Evolutionary conservation across 768 basidiomycete species (phyloP), one percentile per base, ranked within the genome.

Genomic region (Suillus bovinus): DNA sequence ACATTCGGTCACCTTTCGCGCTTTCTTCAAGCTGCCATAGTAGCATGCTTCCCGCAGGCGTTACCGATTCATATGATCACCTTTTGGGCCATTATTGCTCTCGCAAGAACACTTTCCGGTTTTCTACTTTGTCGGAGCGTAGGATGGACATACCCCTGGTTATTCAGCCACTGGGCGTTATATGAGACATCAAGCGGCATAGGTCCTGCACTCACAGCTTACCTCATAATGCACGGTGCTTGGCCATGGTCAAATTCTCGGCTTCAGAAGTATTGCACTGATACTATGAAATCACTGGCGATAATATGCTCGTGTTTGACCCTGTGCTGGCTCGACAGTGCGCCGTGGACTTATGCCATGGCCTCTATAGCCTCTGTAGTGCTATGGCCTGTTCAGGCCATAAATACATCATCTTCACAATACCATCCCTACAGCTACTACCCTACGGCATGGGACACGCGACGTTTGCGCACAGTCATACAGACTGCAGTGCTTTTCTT

Each of bases 161-260:
- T 81, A 27, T 80, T 80, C 67, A 75, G 67, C 47, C 80, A 80
- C 64, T 79, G 74, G 66, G 72, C 76, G 14, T 66, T 78, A 3
- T 80, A 79, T 50, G 79, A 81, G 61, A 63, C 70, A 11, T 70
- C 70, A 17, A 69, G 73, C 6, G 79, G 80, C 50, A 76, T 76
- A 38, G 80, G 78, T 7, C 76, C 78, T 61, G 47, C 73, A 42
- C 59, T 79, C 4, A 58, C 71, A 14, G 27, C 65, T 16, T 69
- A 71, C 50, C 34, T 73, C n/a, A 38, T 71, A n/a, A 58, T 27
- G 4, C 69, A 62, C 4, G 66, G 71, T 33, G 59, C 44, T 46
- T 11, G 29, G 17, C 9, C 29, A 20, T 52, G 50, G 50, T 5
- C 46, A 20, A 29, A 14, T 42, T 47, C 27, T 16, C 31, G 31